Evolutionary conservation across 2,329 filamentous ascomycete species (phyloP), one percentile per base, ranked within the genome.

Genomic region (Pseudocercospora fuligena): DNA sequence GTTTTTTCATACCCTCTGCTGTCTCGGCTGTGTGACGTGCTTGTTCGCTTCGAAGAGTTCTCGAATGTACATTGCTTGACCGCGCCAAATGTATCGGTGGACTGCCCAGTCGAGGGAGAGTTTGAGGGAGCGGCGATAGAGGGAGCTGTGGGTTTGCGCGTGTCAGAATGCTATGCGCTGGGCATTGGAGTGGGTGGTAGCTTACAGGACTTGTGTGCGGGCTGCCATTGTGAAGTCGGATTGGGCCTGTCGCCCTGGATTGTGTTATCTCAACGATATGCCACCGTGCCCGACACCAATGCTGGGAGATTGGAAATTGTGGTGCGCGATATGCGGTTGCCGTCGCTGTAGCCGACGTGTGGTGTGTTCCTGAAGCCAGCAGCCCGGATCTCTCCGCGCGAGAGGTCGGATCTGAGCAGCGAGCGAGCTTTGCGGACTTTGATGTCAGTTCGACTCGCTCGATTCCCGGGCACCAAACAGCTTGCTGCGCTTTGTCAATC

Each of bases 41-140:
- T 89, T 92, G 81, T 99, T 98, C 65, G 93, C 93, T 80, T 99
- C 95, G 78, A 98, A 99, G 14, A 98, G 86, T 43, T 91, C 93
- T 75, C 95, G 90, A 75, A 99, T 97, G 80, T 99, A 98, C 70
- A 98, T 84, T 33, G 95, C 95, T 81, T 98, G 95, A 69, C 94
- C 94, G 75, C 95, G 91, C 94, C 95, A 99, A 68, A 97, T 83
- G 76, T 94, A 89, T 73, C 95, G 88, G 79, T 97, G 92, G 70
- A 98, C 93, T 65, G 93, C 89, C 95, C 95, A 99, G 84, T 97
- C 93, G 72, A 98, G 89, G 49, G 95, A 87, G 71, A 97, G 89
- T 86, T 97, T 97, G 78, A 99, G 82, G 27, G 93, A 93, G 74
- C 93, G 92, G 78, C 94, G 90, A 82, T 99, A 99, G 68, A 99